A percentile compares a stretch with the other conserved stretches of the same genome.
phyloP scores from a whole-genome alignment of 257 asterid genomes.

The Capsicum pubescens region DNA sequence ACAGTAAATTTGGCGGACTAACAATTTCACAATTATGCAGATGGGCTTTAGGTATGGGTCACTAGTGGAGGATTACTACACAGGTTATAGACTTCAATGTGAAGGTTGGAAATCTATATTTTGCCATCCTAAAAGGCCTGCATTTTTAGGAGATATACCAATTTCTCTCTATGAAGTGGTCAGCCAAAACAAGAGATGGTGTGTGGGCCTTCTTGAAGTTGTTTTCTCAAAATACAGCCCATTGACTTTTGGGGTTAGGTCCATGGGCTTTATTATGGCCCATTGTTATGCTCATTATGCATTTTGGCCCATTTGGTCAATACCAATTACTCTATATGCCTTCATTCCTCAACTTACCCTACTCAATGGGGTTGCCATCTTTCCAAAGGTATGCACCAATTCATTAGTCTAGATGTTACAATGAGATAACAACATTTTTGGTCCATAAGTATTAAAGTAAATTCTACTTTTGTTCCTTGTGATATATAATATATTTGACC shows the following conservation, averaged over 20 bases:
- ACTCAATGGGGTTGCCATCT: conserved; percentile 55
- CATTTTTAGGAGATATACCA: conserved; percentile 71
- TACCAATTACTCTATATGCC: conserved; percentile 63
- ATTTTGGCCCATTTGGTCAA: conserved; percentile 68
- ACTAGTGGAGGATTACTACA: conserved; percentile 74
- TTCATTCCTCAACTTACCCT: conserved; percentile 62
- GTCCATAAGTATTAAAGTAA: background rate
- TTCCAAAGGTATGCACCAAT: conserved; percentile 63
- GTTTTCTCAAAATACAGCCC: conserved; percentile 60
- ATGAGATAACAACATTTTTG: too few species aligned
- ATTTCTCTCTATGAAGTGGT: conserved; percentile 59
- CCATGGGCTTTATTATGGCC: conserved; percentile 60
- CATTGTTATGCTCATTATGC: conserved; percentile 61
- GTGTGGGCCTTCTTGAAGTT: conserved; percentile 78
- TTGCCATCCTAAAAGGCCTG: conserved; percentile 67
- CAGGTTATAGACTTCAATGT: conserved; percentile 65
- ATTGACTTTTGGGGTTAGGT: conserved; percentile 52
- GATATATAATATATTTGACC: background rate
- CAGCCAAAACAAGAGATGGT: conserved; percentile 70
- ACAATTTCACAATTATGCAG: conserved; percentile 39
- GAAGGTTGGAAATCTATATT: conserved; percentile 82
- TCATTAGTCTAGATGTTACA: too few species aligned
- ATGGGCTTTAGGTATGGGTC: conserved; percentile 80
- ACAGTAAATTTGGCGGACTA: background rate
- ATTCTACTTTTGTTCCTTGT: background rate